phyloP scores from a whole-genome alignment of 2,329 filamentous ascomycete genomes.

The Neonectria coccinea region DNA sequence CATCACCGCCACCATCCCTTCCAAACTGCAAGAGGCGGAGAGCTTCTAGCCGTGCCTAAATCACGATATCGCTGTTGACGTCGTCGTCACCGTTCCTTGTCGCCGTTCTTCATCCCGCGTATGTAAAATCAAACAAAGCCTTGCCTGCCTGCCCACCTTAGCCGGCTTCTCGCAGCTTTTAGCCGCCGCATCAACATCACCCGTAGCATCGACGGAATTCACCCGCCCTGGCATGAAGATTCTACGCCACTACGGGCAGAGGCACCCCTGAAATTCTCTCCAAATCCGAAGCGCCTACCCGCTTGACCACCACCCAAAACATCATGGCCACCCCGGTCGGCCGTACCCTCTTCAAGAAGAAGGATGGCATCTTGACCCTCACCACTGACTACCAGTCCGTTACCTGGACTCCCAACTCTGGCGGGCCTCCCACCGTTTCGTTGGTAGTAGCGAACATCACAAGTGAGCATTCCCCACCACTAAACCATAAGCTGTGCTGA shows the following conservation, averaged over 20 bases:
- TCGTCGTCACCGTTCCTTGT: neutral
- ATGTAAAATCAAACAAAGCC: conserved; percentile 21
- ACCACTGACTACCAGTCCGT: conserved; percentile 79
- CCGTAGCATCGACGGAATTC: conserved; percentile 12
- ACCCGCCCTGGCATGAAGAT: conserved; percentile 18
- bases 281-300: neutral
- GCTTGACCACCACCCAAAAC: neutral
- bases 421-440: conserved; percentile 73
- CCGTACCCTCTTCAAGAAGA: conserved; percentile 90
- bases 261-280: conserved; percentile 8
- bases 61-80: conserved; percentile 5
- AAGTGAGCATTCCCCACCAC: conserved; percentile 67
- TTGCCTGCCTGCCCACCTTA: neutral
- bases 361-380: conserved; percentile 86
- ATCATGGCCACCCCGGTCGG: conserved; percentile 72
- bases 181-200: neutral
- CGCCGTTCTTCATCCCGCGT: conserved; percentile 8
- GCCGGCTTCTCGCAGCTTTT: neutral
- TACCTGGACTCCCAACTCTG: conserved; percentile 81
- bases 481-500: conserved; percentile 23
- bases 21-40: neutral
- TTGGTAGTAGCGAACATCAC: conserved; percentile 82
- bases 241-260: conserved; percentile 17
- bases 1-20: neutral
- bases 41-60: neutral